Base-by-base conservation (phyloP, 2,329 filamentous ascomycete genomes). In the Pleomassaria siparia region DNA sequence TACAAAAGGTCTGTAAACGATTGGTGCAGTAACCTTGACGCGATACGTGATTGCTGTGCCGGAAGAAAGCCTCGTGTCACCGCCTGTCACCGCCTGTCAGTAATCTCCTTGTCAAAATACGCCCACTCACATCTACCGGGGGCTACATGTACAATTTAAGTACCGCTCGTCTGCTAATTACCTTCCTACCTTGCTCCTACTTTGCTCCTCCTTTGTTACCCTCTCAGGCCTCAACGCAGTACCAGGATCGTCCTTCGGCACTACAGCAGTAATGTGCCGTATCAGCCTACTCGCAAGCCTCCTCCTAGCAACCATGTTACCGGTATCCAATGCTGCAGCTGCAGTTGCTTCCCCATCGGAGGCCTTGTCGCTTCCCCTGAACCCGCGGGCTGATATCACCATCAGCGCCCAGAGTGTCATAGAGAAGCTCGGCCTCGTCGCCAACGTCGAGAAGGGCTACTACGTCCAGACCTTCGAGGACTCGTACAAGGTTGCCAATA, bases 401-500 rank as follows among this genome's bases (percentile, higher is more conserved):
- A n/a, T 2, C 21, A 24, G 26, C 22, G 24, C 24, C 16, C 24
- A 43, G 40, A 10, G 3, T 12, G 13, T 39, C 40, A 73, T 80
- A 41, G 54, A 63, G 6, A 58, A 64, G 16, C 72, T 80, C 2
- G 65, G 70, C 16, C 70, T 80, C 7, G 44, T 59, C 72, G 75
- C 7, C 74, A 79, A 40, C 30, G 66, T 68, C 1, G 78, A 81
- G 47, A 79, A 78, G 37, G 78, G 78, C 15, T 79, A 72, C 57
- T 80, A 68, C 54, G 43, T 71, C 43, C 69, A 80, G 53, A 79
- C 73, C 0, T 80, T 77, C 52, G 67, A 70, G 33, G 78, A 80
- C 59, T 3, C 57, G 0, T 52, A 0, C 20, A 52, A 12, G 40
- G 40, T 26, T 55, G 60, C 10, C 42, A 43, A 33, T 28, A 63